These are phyloP conservation scores for Entophlyctis luteolus DNA, from an alignment of 192 early-diverging fungal genomes.

Conservation along the genomic window DNA sequence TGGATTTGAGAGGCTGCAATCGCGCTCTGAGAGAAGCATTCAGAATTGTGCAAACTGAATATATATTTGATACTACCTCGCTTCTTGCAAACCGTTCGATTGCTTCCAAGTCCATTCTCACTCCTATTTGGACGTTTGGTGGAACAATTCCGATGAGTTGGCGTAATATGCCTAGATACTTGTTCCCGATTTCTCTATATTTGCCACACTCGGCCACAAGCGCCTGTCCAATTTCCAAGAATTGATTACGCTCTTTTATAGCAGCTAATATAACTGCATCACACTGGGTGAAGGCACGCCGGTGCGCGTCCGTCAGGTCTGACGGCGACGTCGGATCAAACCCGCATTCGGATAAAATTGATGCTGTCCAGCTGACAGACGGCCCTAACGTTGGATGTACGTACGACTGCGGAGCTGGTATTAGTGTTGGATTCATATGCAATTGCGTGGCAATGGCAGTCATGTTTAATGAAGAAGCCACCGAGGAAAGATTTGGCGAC, in stretches of 20 bases:
- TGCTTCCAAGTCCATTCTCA: slow-evolving; percentile 27
- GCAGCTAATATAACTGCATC: slow-evolving; percentile 20
- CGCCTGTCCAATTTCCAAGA: slow-evolving; percentile 11
- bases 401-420: slow-evolving; percentile 16
- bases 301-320: slow-evolving; percentile 2
- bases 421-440: slow-evolving; percentile 17
- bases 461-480: slow-evolving; percentile 4
- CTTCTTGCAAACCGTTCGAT: slow-evolving; percentile 16
- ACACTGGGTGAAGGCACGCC: slow-evolving; percentile 3
- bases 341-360: not conserved
- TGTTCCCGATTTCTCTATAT: not conserved
- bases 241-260: slow-evolving; percentile 27
- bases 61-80: not conserved
- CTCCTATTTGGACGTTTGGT: slow-evolving; percentile 10
- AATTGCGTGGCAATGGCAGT: slow-evolving; percentile 22
- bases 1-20: not conserved
- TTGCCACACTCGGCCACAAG: slow-evolving; percentile 10
- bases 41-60: not conserved
- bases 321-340: not conserved
- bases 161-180: slow-evolving; percentile 13
- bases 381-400: slow-evolving; percentile 6
- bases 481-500: not conserved
- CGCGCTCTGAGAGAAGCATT: not conserved
- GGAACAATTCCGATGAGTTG: slow-evolving; percentile 18
- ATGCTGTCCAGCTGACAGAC: slow-evolving; percentile 6